Evolutionary conservation across 2,329 filamentous ascomycete genomes (phyloP).

Genomic region (Aspergillus sp.): DNA sequence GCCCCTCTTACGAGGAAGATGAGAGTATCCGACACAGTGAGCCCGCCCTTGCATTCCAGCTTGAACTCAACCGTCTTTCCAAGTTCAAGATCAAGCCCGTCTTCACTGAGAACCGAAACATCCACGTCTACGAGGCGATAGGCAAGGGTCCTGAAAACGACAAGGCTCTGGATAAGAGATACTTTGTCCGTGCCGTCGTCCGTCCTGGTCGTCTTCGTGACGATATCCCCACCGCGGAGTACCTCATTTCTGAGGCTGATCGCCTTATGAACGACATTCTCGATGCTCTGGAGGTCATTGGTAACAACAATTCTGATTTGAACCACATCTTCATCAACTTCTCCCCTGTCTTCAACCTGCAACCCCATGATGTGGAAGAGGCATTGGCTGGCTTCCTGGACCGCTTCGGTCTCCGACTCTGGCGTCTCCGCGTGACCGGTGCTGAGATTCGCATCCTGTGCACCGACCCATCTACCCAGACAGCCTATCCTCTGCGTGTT

Average conservation of each 20-base stretch:
- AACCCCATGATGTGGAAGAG: slow-evolving; percentile 86
- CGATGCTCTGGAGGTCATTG: slow-evolving; percentile 95
- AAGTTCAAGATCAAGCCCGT: slow-evolving; percentile 99
- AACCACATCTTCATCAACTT: slow-evolving; percentile 99
- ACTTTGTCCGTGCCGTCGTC: slow-evolving; percentile 96
- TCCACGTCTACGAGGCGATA: slow-evolving; percentile 96
- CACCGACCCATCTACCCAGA: slow-evolving; percentile 80
- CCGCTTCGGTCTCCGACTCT: slow-evolving; percentile 89
- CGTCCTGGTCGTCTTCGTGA: slow-evolving; percentile 91
- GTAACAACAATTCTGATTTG: slow-evolving; percentile 98
- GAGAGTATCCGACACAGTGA: slow-evolving; percentile 96
- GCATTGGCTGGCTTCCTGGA: slow-evolving; percentile 94
- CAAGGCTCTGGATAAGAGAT: slow-evolving; percentile 70
- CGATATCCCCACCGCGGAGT: slow-evolving; percentile 97
- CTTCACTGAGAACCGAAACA: slow-evolving; percentile 98
- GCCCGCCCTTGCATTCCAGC: slow-evolving; percentile 95
- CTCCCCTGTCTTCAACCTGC: slow-evolving; percentile 89
- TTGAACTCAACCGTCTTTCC: slow-evolving; percentile 87
- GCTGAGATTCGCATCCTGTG: slow-evolving; percentile 98
- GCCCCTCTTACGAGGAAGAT: slow-evolving; percentile 84
- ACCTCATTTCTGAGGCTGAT: slow-evolving; percentile 95
- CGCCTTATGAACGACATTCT: slow-evolving; percentile 96
- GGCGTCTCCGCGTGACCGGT: slow-evolving; percentile 93
- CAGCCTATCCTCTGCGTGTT: slow-evolving; percentile 88
- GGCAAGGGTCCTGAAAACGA: slow-evolving; percentile 94